Percentiles rank a stretch among this genome's conserved stretches.
Evolutionary conservation across 2,329 filamentous ascomycete species (phyloP).

Genomic region (Xylariomycetidae sp.): DNA sequence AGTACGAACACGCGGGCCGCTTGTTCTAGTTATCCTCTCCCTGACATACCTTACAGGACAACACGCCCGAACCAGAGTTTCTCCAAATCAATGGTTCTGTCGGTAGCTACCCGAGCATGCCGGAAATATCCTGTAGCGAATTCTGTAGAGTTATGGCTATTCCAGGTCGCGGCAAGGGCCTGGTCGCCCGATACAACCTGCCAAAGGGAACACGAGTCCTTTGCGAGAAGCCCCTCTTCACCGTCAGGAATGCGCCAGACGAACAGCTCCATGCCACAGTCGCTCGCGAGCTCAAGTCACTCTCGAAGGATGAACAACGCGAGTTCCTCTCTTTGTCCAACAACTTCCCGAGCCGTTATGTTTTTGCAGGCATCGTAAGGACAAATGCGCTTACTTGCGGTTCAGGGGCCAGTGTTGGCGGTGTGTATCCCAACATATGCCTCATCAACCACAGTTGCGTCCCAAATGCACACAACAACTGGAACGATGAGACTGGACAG

Average conservation of each 20-base stretch:
- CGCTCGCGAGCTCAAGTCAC: conserved; percentile 6
- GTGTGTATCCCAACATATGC: conserved; percentile 26
- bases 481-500: conserved; percentile 18
- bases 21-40: too few relatives aligned
- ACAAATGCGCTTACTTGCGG: conserved; percentile 30
- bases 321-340: conserved; percentile 26
- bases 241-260: conserved; percentile 5
- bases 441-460: conserved; percentile 31
- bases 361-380: conserved; percentile 21
- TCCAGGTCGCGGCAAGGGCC: conserved; percentile 33
- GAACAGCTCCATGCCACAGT: conserved; percentile 3
- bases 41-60: too few relatives aligned
- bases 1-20: conserved; percentile 6
- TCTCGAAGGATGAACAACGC: conserved; percentile 12
- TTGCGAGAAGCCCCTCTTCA: conserved; percentile 34
- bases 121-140: too few relatives aligned
- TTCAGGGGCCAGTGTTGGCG: conserved; percentile 12
- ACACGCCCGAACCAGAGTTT: too few relatives aligned
- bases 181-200: conserved; percentile 33
- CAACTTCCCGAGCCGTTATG: conserved; percentile 21
- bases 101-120: too few relatives aligned
- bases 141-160: conserved; percentile 6
- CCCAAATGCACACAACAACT: conserved; percentile 25
- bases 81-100: too few relatives aligned
- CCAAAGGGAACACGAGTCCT: conserved; percentile 34